Evolutionary conservation across 1,284 basidiomycete species (phyloP), one percentile per base, ranked within the genome.

Genomic region (Cutaneotrichosporon mucoides): DNA sequence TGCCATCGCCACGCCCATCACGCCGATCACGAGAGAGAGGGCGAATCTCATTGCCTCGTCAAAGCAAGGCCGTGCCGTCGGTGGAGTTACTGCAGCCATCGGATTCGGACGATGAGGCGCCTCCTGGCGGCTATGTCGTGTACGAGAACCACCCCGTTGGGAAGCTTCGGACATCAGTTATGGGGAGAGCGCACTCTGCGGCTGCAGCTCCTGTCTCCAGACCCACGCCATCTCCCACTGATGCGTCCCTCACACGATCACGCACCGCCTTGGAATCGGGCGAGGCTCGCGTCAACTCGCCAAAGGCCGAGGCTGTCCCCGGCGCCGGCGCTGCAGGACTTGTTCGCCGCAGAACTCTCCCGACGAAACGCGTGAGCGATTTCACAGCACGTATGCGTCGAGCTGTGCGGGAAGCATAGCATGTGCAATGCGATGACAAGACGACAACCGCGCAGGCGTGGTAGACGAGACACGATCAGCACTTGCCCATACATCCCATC

Each of bases 81-180:
- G 61, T 65, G 11, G 71, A 69, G 41, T 42, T 70, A 16, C 71
- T 78, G 67, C 69, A 71, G 34, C 69, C 70, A 2, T 76, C 73
- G 3, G 76, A 77, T 50, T 79, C 77, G 11, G 77, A 79, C 65
- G 77, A 79, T 7, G 77, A 79, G n/a, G 68, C 68, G 1, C 75
- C 77, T 1, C 59, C 66, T 1, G 74, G 73, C 42, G 5, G 75
- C 74, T 79, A 76, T 49, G 60, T 63, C 15, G 47, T 63, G 41
- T 59, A 46, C 40, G 59, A 64, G 59, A 64, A 64, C 54, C 44
- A 46, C 35, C 56, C 46, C 13, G 37, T 6, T 6, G 46, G 46
- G 33, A 47, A 6, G 24, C 33, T 47, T 4, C 24, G 46, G n/a
- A 35, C 46, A 6, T 10, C 46, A 33, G n/a, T n/a, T n/a, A 47